A percentile compares a stretch with the other conserved stretches of the same genome.
Conservation (phyloP, 129 eudicot species). For the Lactuca saligna region DNA sequence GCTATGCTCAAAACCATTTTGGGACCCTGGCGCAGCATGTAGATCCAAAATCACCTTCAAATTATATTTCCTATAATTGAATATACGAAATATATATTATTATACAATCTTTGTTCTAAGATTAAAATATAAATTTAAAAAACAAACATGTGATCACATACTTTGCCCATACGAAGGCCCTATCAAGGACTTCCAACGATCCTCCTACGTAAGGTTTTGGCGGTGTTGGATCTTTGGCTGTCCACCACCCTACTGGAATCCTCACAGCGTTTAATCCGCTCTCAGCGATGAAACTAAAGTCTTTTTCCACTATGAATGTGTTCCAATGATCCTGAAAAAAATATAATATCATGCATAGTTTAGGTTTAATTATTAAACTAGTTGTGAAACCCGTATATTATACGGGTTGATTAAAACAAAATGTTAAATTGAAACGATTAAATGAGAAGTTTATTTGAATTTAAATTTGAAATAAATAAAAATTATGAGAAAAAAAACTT, state of each 20-base stretch:
- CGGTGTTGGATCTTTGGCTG: constrained; percentile 64
- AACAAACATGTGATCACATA: constrained; percentile 19
- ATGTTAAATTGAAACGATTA: too few relatives aligned
- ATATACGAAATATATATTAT: too few relatives aligned
- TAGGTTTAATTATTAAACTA: neutral
- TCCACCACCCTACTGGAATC: constrained; percentile 94
- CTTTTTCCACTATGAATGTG: constrained; percentile 62
- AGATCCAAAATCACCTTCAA: constrained; percentile 69
- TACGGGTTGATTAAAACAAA: too few relatives aligned
- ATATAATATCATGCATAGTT: neutral
- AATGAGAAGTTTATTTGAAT: too few relatives aligned
- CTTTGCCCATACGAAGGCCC: constrained; percentile 77
- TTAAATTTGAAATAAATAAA: too few relatives aligned
- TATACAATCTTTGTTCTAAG: neutral
- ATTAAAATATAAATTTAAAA: neutral
- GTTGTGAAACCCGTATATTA: too few relatives aligned
- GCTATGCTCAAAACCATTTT: constrained; percentile 74
- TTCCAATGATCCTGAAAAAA: constrained; percentile 59
- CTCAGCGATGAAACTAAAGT: constrained; percentile 53
- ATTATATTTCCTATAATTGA: constrained; percentile 46
- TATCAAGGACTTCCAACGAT: constrained; percentile 67
- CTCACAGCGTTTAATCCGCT: constrained; percentile 67
- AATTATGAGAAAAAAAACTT: too few relatives aligned
- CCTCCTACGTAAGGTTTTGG: constrained; percentile 76
- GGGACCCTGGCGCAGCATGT: constrained; percentile 89